These are phyloP conservation scores for Melampsora larici-populina DNA, from an alignment of 1,284 basidiomycete species.

Conservation along the genomic window DNA sequence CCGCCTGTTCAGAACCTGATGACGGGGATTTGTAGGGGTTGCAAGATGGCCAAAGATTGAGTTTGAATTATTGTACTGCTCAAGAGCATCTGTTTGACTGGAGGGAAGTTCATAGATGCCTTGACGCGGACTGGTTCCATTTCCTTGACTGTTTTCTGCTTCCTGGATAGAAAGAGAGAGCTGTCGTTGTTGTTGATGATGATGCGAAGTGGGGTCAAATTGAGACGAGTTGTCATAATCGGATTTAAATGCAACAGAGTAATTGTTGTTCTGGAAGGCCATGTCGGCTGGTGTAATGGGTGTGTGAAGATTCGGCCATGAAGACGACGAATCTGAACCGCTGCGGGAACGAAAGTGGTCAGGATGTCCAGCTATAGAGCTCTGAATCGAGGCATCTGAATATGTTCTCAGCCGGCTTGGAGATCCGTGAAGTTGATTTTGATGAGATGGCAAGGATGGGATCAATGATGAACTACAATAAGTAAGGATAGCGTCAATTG, in stretches of 20 bases:
- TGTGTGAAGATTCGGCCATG: slow-evolving; percentile 31
- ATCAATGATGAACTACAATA: neutral
- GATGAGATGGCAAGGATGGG: neutral
- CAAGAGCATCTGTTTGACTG: neutral
- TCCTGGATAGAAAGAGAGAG: neutral
- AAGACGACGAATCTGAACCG: slow-evolving; percentile 27
- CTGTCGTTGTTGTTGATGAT: neutral
- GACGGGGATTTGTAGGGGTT: neutral
- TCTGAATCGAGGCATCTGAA: slow-evolving; percentile 12
- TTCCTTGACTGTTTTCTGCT: neutral
- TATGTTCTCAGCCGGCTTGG: neutral
- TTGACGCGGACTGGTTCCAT: slow-evolving; percentile 5
- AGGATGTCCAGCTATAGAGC: slow-evolving; percentile 4
- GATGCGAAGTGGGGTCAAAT: neutral
- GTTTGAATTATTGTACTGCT: slow-evolving; percentile 3
- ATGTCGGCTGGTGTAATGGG: slow-evolving; percentile 35
- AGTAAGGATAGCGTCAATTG: neutral
- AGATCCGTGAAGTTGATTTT: slow-evolving; percentile 12
- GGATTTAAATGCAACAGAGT: slow-evolving; percentile 2
- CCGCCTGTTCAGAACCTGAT: neutral
- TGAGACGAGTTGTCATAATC: slow-evolving; percentile 5
- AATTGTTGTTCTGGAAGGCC: neutral
- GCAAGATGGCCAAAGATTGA: neutral
- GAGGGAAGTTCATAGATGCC: neutral
- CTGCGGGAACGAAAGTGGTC: slow-evolving; percentile 28